Evolutionary conservation across 495 filamentous ascomycete species (phyloP), one percentile per base, ranked within the genome.

Genomic region (Cetradonia linearis): DNA sequence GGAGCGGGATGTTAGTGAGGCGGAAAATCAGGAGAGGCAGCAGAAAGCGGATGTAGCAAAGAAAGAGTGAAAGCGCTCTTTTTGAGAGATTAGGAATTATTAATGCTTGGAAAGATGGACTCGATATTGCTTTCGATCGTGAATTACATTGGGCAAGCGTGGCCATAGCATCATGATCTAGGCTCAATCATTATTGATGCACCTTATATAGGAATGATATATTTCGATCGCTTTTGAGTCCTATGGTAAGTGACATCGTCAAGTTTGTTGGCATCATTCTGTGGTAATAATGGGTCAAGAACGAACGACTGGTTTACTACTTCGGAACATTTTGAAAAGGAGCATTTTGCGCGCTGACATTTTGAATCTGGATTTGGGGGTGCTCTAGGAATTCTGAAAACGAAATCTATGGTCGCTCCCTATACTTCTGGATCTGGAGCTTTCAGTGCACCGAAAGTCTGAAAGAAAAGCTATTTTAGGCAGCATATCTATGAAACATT

Each of bases 1-100:
- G 6, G 50, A 72, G 63, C 54, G 65, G 27, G 77, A 80, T 53
- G 72, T 71, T n/a, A 67, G 65, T 14, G 70, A 71, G 57, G 72
- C 62, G 25, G 76, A 71, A 38, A 60, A 74, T 62, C 61, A 67
- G 54, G 66, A 73, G 46, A 27, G 20, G 38, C 59, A 30, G 14
- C 49, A 54, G 28, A 46, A 47, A 36, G 25, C 2, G 50, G 37
- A 20, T 31, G 5, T 27, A 28, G 16, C 1, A 30, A 55, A 61
- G 50, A 37, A 50, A 34, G n/a, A 36, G 28, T 55, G 25, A 50
- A 20, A 18, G 30, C 16, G 33, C 8, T 37, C 13, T 9, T 36
- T n/a, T 34, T 4, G n/a, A 34, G 18, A 9, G 34, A n/a, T 20
- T 31, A 34, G n/a, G 50, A 34, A n/a, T 11, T 36, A 31, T 33